phyloP scores from a whole-genome alignment of 2,329 filamentous ascomycete genomes.

The Stemphylium lycopersici region DNA sequence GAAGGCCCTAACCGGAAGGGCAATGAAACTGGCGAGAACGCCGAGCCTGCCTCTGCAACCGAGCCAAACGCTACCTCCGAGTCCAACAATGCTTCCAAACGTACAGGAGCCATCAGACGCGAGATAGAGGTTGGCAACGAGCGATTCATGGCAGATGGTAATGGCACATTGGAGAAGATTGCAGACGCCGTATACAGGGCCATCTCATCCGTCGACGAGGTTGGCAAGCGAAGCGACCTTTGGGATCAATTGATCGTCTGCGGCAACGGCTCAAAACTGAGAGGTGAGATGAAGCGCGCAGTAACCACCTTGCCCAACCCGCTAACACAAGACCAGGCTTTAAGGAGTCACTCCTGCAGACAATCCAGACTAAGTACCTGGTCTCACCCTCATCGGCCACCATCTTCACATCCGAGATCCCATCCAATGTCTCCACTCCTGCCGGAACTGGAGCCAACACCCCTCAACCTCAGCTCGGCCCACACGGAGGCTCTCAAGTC shows the following conservation, averaged over 20 bases:
- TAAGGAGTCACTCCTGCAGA: slow-evolving; percentile 84
- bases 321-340: slow-evolving; percentile 65
- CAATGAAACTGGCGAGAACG: slow-evolving; percentile 43
- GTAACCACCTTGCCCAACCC: background rate
- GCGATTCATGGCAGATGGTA: slow-evolving; percentile 68
- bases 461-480: slow-evolving; percentile 66
- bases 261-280: slow-evolving; percentile 77
- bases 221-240: slow-evolving; percentile 80
- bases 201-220: slow-evolving; percentile 81
- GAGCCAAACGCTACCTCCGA: slow-evolving; percentile 40
- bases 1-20: slow-evolving; percentile 52
- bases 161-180: slow-evolving; percentile 79
- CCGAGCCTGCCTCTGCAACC: slow-evolving; percentile 27
- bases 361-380: slow-evolving; percentile 80
- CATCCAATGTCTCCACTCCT: slow-evolving; percentile 90
- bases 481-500: slow-evolving; percentile 64
- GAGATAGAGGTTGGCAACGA: slow-evolving; percentile 81
- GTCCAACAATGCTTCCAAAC: slow-evolving; percentile 17
- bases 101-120: slow-evolving; percentile 50
- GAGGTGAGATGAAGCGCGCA: slow-evolving; percentile 53
- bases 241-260: slow-evolving; percentile 95
- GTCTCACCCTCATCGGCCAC: slow-evolving; percentile 91
- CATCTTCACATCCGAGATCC: slow-evolving; percentile 96
- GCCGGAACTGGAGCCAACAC: slow-evolving; percentile 90
- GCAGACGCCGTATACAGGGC: slow-evolving; percentile 83